phyloP scores from a whole-genome alignment of 1,284 basidiomycete species.

The Tylopilus sp. region DNA sequence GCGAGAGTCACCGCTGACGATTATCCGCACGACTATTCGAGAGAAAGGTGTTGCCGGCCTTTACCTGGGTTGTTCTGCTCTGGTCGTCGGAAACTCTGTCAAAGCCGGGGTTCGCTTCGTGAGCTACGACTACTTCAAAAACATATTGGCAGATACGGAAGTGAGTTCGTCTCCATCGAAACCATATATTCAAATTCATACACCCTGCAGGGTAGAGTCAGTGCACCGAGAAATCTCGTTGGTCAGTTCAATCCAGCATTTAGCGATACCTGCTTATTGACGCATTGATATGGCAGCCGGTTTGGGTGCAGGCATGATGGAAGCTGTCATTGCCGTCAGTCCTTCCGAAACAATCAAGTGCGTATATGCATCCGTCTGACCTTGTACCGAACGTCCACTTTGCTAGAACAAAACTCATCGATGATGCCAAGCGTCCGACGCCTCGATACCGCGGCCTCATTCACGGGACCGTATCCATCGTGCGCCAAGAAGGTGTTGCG shows the following conservation, averaged over 20 bases:
- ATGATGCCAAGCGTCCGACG: conserved; percentile 87
- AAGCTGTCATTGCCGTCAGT: conserved; percentile 95
- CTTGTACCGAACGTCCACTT: background rate
- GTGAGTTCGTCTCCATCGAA: conserved; percentile 50
- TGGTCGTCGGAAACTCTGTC: conserved; percentile 89
- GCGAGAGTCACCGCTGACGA: conserved; percentile 70
- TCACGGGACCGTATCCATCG: conserved; percentile 89
- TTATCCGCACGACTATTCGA: conserved; percentile 77
- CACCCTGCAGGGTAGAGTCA: conserved; percentile 83
- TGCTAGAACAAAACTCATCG: conserved; percentile 95
- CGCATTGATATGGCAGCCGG: conserved; percentile 70
- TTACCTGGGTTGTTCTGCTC: conserved; percentile 90
- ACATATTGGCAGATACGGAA: conserved; percentile 83
- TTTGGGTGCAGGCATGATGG: conserved; percentile 94
- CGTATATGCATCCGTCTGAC: conserved; percentile 38
- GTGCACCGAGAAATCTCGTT: conserved; percentile 84
- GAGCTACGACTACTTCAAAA: conserved; percentile 95
- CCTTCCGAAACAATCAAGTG: conserved; percentile 99
- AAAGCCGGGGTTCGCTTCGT: conserved; percentile 97
- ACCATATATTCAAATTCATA: background rate
- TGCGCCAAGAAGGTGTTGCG: conserved; percentile 84
- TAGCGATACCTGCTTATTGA: background rate
- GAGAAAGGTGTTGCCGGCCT: conserved; percentile 82
- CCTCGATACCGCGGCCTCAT: conserved; percentile 90
- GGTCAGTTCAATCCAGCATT: conserved; percentile 58